A percentile compares a stretch with the other conserved stretches of the same genome.
phyloP scores from a whole-genome alignment of 139 green algal species.

The Micromonas pusilla region DNA sequence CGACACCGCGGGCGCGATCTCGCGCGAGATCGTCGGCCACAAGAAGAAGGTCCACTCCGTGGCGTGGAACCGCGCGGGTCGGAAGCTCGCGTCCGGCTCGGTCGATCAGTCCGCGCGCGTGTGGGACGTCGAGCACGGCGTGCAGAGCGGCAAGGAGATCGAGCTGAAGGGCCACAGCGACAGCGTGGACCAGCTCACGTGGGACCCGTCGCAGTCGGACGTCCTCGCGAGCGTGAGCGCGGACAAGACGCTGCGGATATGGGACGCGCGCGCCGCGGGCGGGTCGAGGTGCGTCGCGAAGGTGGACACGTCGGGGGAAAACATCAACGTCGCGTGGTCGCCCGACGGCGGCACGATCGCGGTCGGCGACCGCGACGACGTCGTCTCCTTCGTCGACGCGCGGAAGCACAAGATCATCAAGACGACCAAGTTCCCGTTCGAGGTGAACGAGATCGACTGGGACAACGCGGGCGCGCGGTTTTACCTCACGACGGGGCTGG shows the following conservation, averaged over 20 bases:
- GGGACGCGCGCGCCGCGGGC: background rate
- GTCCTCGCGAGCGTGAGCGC: background rate
- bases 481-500: background rate
- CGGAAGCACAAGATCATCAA: background rate
- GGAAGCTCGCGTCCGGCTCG: conserved; percentile 35
- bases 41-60: conserved; percentile 36
- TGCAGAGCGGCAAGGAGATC: background rate
- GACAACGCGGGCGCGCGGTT: background rate
- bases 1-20: background rate
- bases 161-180: conserved; percentile 10
- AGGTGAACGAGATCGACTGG: conserved; percentile 7
- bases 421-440: background rate
- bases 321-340: background rate
- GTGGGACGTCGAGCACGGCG: conserved; percentile 13
- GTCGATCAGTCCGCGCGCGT: conserved; percentile 34
- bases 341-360: conserved; percentile 1
- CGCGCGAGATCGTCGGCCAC: background rate
- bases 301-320: background rate
- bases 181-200: background rate
- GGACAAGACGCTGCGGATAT: background rate
- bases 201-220: background rate
- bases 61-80: conserved; percentile 34
- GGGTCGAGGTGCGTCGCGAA: background rate
- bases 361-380: background rate
- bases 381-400: background rate